phyloP scores from a whole-genome alignment of 352 stramenopile genomes.

The Pythium coloratum region DNA sequence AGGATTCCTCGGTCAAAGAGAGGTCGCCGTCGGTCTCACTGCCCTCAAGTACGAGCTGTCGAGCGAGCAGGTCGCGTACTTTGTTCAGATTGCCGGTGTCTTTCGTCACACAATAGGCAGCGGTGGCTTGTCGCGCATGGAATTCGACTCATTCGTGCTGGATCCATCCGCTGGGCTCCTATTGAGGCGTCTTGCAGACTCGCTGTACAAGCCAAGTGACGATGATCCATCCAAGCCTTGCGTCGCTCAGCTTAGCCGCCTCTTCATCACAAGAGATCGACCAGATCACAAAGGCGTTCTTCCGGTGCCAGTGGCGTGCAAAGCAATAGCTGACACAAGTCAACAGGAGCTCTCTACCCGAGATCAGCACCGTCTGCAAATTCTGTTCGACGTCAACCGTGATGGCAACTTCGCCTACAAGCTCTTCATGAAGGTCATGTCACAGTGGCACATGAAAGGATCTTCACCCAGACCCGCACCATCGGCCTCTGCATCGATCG shows the following conservation, averaged over 20 bases:
- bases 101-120: conserved; percentile 39
- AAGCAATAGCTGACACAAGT: conserved; percentile 37
- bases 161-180: conserved; percentile 44
- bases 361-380: conserved; percentile 45
- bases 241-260: conserved; percentile 50
- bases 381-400: conserved; percentile 73
- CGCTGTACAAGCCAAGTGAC: conserved; percentile 16
- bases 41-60: conserved; percentile 48
- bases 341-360: conserved; percentile 26
- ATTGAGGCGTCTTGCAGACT: conserved; percentile 40
- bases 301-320: conserved; percentile 30
- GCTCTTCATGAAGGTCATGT: conserved; percentile 74
- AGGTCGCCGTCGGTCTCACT: conserved; percentile 37
- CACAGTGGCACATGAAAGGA: conserved; percentile 37
- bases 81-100: conserved; percentile 43
- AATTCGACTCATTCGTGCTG: conserved; percentile 80
- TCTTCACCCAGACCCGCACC: background rate
- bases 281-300: conserved; percentile 31
- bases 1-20: conserved; percentile 45
- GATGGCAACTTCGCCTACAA: conserved; percentile 63
- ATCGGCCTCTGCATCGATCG: background rate
- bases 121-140: conserved; percentile 53
- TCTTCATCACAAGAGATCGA: conserved; percentile 42
- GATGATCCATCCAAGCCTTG: conserved; percentile 31
- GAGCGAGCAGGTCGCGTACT: conserved; percentile 32